Evolutionary conservation across 176 grass and related monocot genomes (phyloP).

Genomic region (Dendrocalamus sinicus): DNA sequence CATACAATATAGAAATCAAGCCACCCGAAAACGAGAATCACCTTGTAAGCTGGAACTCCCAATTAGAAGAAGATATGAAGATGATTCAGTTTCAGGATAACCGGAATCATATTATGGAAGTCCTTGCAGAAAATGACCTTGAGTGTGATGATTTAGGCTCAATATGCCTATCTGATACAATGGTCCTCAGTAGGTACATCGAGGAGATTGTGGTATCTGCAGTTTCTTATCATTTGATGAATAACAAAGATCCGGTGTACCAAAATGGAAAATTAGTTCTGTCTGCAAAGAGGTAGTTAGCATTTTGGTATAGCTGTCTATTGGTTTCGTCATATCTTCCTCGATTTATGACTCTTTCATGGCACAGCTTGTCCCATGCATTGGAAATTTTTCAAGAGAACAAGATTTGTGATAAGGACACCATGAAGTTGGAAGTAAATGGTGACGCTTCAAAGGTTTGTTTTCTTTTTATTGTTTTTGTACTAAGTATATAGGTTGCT

Average conservation of each 20-base stretch:
- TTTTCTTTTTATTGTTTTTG: constrained; percentile 5
- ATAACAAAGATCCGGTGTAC: constrained; percentile 72
- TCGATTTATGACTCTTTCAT: constrained; percentile 40
- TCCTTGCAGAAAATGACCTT: constrained; percentile 76
- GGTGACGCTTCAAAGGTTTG: constrained; percentile 51
- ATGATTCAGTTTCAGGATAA: constrained; percentile 87
- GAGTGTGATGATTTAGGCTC: constrained; percentile 84
- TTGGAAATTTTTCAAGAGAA: constrained; percentile 84
- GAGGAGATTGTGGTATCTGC: constrained; percentile 84
- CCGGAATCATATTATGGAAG: constrained; percentile 76
- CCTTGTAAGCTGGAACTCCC: constrained; percentile 84
- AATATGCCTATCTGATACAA: constrained; percentile 73
- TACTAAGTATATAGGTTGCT: not conserved
- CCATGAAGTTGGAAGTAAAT: constrained; percentile 53
- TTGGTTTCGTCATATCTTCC: constrained; percentile 31
- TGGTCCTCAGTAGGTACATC: constrained; percentile 68
- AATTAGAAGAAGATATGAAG: constrained; percentile 94
- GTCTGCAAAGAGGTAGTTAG: constrained; percentile 72
- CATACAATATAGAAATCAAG: constrained; percentile 77
- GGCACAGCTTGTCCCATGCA: constrained; percentile 69
- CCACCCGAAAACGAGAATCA: constrained; percentile 72
- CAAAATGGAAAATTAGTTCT: constrained; percentile 76
- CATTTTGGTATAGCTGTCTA: not conserved
- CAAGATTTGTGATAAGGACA: constrained; percentile 60
- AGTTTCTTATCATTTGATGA: constrained; percentile 91